Evolutionary conservation across 495 filamentous ascomycete species (phyloP), one percentile per base, ranked within the genome.

Genomic region (Letharia columbiana): DNA sequence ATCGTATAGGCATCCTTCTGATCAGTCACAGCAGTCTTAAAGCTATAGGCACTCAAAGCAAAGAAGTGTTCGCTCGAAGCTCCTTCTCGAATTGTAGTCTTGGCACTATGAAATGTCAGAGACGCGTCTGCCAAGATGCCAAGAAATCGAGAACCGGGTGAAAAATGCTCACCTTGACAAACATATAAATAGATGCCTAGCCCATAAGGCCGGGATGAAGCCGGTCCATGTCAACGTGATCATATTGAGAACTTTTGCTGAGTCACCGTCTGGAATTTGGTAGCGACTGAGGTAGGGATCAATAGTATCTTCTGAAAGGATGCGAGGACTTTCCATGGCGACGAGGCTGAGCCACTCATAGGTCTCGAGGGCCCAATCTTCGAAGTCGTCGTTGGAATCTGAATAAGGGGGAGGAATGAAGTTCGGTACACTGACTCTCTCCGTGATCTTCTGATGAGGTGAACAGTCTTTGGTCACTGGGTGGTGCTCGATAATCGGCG

Each of bases 221-320:
- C 79, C 81, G n/a, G 75, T 73, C 81, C 81, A 83, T 66, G 74
- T 77, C 37, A 83, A 62, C 28, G 70, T 75, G n/a, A 81, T 62
- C 6, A 82, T 62, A 56, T 77, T 70, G 17, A 68, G 56, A 13
- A 67, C 11, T 10, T 62, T 63, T 7, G 62, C 56, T 18, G 70
- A 67, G 23, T 76, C 75, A 5, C 73, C 71, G 1, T 78, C 78
- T 17, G 89, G 89, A 10, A 87, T 79, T n/a, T 77, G 72, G 73
- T 97, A 98, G n/a, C 89, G 85, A 63, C 86, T 86, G 17, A 98
- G 79, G 70, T 88, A 93, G 1, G 91, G 80, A 73, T 98, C 91
- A 58, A 96, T 83, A 20, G 78, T 75, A 73, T 96, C 91, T n/a
- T 77, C 75, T 17, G 74, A 76, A 20, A 76, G 74, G 9, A 97